phyloP scores from a whole-genome alignment of 805 yeast genomes.

The Saturnispora galanensis region DNA sequence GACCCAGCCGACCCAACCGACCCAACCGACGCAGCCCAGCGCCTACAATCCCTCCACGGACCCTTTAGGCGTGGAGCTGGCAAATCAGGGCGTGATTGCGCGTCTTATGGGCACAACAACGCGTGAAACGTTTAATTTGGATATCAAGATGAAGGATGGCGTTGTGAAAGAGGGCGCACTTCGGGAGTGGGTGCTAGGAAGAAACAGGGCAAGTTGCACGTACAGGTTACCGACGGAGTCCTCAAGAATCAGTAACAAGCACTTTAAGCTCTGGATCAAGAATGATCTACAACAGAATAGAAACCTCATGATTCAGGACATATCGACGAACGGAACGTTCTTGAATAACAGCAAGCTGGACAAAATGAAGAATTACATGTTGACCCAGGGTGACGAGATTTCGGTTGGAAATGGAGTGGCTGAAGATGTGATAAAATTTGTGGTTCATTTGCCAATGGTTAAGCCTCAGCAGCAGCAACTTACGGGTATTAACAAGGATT shows the following conservation, averaged over 20 bases:
- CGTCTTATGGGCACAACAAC: constrained; percentile 27
- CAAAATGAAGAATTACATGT: constrained; percentile 67
- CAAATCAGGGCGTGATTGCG: constrained; percentile 27
- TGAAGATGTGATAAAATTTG: constrained; percentile 49
- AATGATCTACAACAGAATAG: constrained; percentile 8
- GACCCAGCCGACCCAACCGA: constrained; percentile 19
- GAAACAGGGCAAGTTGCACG: constrained; percentile 53
- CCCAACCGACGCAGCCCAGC: constrained; percentile 32
- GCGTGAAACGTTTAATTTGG: constrained; percentile 22
- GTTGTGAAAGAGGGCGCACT: constrained; percentile 5
- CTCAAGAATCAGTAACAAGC: constrained; percentile 64
- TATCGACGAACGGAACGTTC: constrained; percentile 89
- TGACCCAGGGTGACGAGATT: constrained; percentile 89
- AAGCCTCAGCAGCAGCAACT: neutral
- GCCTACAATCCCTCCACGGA: constrained; percentile 21
- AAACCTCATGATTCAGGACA: constrained; percentile 51
- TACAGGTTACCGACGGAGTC: constrained; percentile 48
- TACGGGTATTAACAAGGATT: constrained; percentile 33
- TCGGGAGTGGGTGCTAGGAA: constrained; percentile 46
- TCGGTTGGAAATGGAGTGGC: constrained; percentile 82
- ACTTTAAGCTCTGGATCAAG: constrained; percentile 54
- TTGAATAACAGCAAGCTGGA: constrained; percentile 65
- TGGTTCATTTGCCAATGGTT: constrained; percentile 36
- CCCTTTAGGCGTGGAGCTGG: constrained; percentile 19
- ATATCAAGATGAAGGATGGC: constrained; percentile 19